Percentiles rank a stretch among this genome's conserved stretches.
Conservation (phyloP, 306 rosid species). For the Mimosa pudica region DNA sequence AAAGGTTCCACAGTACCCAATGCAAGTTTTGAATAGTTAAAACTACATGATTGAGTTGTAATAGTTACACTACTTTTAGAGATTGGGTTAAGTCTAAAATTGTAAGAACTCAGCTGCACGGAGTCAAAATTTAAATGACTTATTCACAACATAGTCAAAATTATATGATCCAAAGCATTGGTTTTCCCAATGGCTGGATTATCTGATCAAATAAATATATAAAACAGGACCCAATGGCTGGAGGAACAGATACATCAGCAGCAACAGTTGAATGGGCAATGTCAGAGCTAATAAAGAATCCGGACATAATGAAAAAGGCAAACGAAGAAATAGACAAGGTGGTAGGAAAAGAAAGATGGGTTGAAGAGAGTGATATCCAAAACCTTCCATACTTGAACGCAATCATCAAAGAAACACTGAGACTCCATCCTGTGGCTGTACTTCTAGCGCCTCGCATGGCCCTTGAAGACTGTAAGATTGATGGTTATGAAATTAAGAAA, state of each 20-base stretch:
- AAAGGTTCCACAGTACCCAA: too few species aligned
- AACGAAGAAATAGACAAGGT: not conserved
- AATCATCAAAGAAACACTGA: constrained; percentile 3
- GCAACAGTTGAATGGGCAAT: constrained; percentile 14
- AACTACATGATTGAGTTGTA: too few species aligned
- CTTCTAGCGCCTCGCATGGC: not conserved
- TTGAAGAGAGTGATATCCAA: constrained; percentile 5
- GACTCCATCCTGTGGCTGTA: constrained; percentile 1
- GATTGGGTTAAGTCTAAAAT: too few species aligned
- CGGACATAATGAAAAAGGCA: not conserved
- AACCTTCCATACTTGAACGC: constrained; percentile 5
- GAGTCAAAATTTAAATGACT: too few species aligned
- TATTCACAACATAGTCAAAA: too few species aligned
- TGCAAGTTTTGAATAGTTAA: too few species aligned
- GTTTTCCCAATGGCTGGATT: not conserved
- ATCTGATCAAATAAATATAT: not conserved
- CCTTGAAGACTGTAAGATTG: not conserved
- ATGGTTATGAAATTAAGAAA: not conserved
- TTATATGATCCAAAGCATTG: too few species aligned
- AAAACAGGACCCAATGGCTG: not conserved
- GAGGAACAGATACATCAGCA: constrained; percentile 17
- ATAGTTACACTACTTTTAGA: too few species aligned
- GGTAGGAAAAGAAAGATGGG: not conserved
- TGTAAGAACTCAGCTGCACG: too few species aligned
- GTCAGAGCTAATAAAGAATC: constrained; percentile 9